Conservation (phyloP, 805 yeast species). For the Candida stauntonica region DNA sequence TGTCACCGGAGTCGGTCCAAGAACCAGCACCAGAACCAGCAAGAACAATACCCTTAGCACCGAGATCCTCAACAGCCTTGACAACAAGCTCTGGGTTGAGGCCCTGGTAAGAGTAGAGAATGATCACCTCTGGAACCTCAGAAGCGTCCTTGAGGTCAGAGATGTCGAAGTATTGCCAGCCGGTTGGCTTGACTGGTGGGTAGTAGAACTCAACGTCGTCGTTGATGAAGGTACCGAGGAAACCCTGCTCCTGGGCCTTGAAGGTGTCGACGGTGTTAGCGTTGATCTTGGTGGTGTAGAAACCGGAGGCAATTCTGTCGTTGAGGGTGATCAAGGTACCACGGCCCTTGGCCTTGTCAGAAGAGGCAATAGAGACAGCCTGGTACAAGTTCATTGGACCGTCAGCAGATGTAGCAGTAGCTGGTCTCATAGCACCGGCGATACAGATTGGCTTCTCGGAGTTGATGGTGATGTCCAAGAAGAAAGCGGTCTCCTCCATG, state of each 20-base stretch:
- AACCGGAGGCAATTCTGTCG: constrained; percentile 65
- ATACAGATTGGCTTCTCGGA: constrained; percentile 32
- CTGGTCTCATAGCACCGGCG: constrained; percentile 66
- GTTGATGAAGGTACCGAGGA: constrained; percentile 62
- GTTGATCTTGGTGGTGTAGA: constrained; percentile 61
- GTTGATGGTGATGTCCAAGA: constrained; percentile 46
- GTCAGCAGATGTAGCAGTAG: constrained; percentile 64
- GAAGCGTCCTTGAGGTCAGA: constrained; percentile 20
- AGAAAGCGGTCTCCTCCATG: constrained; percentile 63
- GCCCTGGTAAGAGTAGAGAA: constrained; percentile 60
- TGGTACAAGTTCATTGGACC: constrained; percentile 72
- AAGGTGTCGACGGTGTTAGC: constrained; percentile 67
- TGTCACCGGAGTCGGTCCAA: constrained; percentile 35
- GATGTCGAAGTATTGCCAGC: constrained; percentile 31
- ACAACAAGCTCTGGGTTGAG: constrained; percentile 43
- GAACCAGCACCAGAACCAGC: constrained; percentile 75
- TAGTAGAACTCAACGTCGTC: constrained; percentile 58
- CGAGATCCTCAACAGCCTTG: constrained; percentile 39
- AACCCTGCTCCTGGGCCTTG: constrained; percentile 63
- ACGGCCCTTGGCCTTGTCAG: constrained; percentile 45
- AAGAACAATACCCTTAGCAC: constrained; percentile 50
- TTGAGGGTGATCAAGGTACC: constrained; percentile 62
- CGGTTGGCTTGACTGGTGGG: constrained; percentile 50
- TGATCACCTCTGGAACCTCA: constrained; percentile 39
- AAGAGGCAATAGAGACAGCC: constrained; percentile 58